phyloP scores from a whole-genome alignment of 2,329 filamentous ascomycete genomes.

The Neospermospora avenae region DNA sequence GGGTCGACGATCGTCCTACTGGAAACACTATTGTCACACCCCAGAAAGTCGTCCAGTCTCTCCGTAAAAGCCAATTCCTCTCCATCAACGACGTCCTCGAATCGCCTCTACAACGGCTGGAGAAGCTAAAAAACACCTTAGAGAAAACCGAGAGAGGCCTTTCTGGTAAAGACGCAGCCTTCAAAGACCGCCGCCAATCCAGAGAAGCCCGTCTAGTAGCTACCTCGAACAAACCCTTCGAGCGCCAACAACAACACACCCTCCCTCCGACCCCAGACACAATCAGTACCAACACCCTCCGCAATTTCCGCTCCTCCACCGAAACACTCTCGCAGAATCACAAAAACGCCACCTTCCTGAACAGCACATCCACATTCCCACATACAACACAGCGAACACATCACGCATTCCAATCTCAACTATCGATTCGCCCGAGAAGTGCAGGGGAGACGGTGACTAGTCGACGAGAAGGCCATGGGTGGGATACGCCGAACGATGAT shows the following conservation, averaged over 20 bases:
- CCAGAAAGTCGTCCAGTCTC: slow-evolving; percentile 9
- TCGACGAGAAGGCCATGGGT: slow-evolving; percentile 35
- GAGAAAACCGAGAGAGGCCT: slow-evolving; percentile 26
- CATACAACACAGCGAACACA: slow-evolving; percentile 14
- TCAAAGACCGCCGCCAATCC: slow-evolving; percentile 15
- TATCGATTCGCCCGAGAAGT: slow-evolving; percentile 31
- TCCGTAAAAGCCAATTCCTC: slow-evolving; percentile 38
- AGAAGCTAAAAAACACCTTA: slow-evolving; percentile 39
- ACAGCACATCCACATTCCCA: slow-evolving; percentile 24
- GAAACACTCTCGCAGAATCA: slow-evolving; percentile 40
- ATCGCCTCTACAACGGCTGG: slow-evolving; percentile 51
- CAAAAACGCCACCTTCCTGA: slow-evolving; percentile 19
- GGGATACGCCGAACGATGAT: slow-evolving; percentile 34
- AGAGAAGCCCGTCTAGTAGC: slow-evolving; percentile 19
- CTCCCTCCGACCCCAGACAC: slow-evolving; percentile 38
- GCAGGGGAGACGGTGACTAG: slow-evolving; percentile 35
- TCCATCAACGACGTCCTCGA: slow-evolving; percentile 47
- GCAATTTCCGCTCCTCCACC: slow-evolving; percentile 48
- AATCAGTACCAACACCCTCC: slow-evolving; percentile 34
- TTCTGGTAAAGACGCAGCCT: slow-evolving; percentile 14
- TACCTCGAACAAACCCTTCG: slow-evolving; percentile 37
- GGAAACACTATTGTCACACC: slow-evolving; percentile 8
- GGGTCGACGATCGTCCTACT: slow-evolving; percentile 32
- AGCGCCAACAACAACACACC: slow-evolving; percentile 29
- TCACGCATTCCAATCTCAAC: slow-evolving; percentile 24